A percentile compares a stretch with the other conserved stretches of the same genome.
Evolutionary conservation across 2,329 filamentous ascomycete species (phyloP).

Genomic region (Biscogniauxia marginata): DNA sequence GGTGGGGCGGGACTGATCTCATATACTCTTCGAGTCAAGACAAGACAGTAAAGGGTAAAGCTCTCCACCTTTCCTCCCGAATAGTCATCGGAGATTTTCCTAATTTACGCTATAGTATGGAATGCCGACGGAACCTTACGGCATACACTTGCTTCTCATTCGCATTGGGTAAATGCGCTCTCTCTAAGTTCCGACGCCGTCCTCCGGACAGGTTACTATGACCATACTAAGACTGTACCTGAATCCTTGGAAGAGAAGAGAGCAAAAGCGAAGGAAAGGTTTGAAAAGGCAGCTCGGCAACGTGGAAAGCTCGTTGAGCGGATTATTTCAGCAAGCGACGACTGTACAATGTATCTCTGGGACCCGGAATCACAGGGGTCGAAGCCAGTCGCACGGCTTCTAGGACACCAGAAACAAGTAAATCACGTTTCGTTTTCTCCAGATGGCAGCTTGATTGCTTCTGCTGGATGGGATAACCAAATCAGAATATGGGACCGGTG

Average conservation of each 20-base stretch:
- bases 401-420: conserved; percentile 96
- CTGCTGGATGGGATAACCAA: conserved; percentile 89
- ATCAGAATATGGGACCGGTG: conserved; percentile 86
- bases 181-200: conserved; percentile 92
- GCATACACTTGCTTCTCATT: conserved; percentile 77
- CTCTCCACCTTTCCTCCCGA: background rate
- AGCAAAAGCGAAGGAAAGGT: conserved; percentile 74
- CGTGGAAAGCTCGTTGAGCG: conserved; percentile 77
- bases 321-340: conserved; percentile 86
- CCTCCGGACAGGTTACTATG: conserved; percentile 80
- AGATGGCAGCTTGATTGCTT: conserved; percentile 83
- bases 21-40: conserved; percentile 88
- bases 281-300: conserved; percentile 79
- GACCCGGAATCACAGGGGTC: conserved; percentile 69
- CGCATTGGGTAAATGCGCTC: conserved; percentile 94
- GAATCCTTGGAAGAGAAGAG: conserved; percentile 67
- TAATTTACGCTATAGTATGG: conserved; percentile 66
- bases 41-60: conserved; percentile 63
- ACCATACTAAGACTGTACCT: conserved; percentile 72
- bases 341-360: conserved; percentile 97
- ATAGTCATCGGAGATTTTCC: background rate
- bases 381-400: conserved; percentile 82
- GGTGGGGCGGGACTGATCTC: conserved; percentile 86
- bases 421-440: conserved; percentile 95
- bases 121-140: conserved; percentile 77